Evolutionary conservation across 2,329 filamentous ascomycete species (phyloP), one percentile per base, ranked within the genome.

Genomic region (Magnaporthiopsis rhizophila): DNA sequence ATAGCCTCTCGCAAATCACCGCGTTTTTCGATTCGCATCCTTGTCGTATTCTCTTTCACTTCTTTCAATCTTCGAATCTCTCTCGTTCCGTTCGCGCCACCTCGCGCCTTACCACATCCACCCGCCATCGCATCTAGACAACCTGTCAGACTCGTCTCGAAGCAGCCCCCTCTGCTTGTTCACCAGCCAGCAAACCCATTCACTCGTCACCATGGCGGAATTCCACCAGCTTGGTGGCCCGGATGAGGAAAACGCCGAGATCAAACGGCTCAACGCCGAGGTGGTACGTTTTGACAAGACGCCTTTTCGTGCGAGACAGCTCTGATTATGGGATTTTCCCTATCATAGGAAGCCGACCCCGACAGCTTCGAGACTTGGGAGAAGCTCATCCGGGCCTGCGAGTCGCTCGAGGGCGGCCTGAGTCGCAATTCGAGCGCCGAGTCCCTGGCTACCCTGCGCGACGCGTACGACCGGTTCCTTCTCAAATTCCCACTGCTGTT

Each of bases 291-390:
- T 53, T 53, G 45, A 53, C 18, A 53, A 24, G 45, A 11, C 21
- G 11, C n/a, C 45, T 18, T 24, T 24, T 21, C 21, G 6, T 53
- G 45, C n/a, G 18, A 53, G n/a, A 7, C n/a, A n/a, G 21, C 45
- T 53, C 45, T 58, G 63, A 32, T 34, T 21, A 53, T 53, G 45
- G 2, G 3, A 53, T 11, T 24, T 1, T 45, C 59, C 60, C 13
- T 12, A 32, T 5, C 66, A 66, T 68, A 86, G 84, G 83, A 86
- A 67, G 74, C 78, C 70, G 91, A 97, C 69, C 85, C 91, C 15
- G 95, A 99, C 76, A 93, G 91, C 73, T 98, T 97, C 72, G 94
- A 97, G 71, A 85, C 86, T 66, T 99, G 95, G 95, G 94, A 98
- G 77, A 94, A 92, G 76, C 86, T 98, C 65, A 88, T 97, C 69